A percentile compares a stretch with the other conserved stretches of the same genome.
phyloP scores from a whole-genome alignment of 768 basidiomycete genomes.

The Hygrophorus pudorinus region DNA sequence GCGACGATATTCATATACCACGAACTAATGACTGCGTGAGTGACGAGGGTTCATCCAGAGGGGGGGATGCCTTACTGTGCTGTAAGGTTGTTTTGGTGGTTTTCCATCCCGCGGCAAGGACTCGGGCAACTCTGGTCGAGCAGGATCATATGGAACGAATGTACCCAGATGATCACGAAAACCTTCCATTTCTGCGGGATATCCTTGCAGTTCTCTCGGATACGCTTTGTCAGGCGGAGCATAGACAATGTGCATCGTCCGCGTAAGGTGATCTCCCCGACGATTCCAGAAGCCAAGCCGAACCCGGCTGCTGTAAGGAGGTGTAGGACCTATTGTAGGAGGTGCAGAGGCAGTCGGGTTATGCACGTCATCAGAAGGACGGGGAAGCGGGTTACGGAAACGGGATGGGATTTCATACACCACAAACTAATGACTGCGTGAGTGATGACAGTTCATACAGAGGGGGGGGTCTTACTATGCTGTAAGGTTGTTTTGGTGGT shows the following conservation, averaged over 20 bases:
- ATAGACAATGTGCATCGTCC: conserved; percentile 49
- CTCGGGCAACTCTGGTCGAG: conserved; percentile 48
- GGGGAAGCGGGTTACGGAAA: conserved; percentile 19
- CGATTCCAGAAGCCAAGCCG: conserved; percentile 67
- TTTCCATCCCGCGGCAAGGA: conserved; percentile 50
- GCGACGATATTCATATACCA: conserved; percentile 20
- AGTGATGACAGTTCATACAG: background rate
- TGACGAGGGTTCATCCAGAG: background rate
- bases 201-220: conserved; percentile 49
- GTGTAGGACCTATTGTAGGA: conserved; percentile 6
- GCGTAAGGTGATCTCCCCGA: conserved; percentile 63
- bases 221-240: conserved; percentile 47
- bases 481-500: conserved; percentile 46
- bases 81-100: conserved; percentile 46
- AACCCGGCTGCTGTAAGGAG: conserved; percentile 22
- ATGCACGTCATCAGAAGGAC: conserved; percentile 14
- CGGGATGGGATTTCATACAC: too few relatives aligned
- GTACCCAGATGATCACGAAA: conserved; percentile 46
- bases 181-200: conserved; percentile 45
- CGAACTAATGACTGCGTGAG: conserved; percentile 22
- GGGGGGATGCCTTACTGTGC: conserved; percentile 29
- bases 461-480: conserved; percentile 25
- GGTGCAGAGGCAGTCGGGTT: conserved; percentile 9
- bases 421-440: conserved; percentile 24
- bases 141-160: conserved; percentile 23